Base-by-base conservation (phyloP, 257 asterid genomes). In the Solanum okadae region DNA sequence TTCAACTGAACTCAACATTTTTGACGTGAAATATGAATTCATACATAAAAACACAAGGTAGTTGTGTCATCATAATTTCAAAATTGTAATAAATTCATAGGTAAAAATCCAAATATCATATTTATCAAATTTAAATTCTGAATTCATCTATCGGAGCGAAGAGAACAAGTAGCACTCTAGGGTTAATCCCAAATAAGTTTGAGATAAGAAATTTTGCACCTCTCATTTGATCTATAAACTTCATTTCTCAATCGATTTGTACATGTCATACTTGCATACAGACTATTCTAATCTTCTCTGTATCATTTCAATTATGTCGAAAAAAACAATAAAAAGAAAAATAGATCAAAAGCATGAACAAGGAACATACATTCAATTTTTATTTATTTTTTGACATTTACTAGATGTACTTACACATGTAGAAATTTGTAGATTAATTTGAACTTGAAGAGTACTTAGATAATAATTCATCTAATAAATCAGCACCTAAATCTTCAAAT, bases 401-500 rank as follows among this genome's bases (percentile, higher is more conserved):
- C 40, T 8, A 29, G 23, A 31, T 70, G 75, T 68, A 79, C 40
- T 44, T 79, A 16, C 67, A 44, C 23, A 38, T 38, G 34, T 23
- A 46, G 10, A 40, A 78, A 33, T 14, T 1, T 49, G 20, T 82
- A 49, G 20, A 82, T 25, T 82, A 49, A 79, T 79, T 79, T 79
- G 87, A 84, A 84, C 25, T 10, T 13, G 59, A 56, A 12, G 87
- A 87, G 23, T n/a, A 59, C 67, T 59, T 59, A 87, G 89, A 78
- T 78, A 87, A 87, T 22, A 87, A 35, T 46, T 87, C 70, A 79
- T 87, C 89, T 29, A 87, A 87, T 0, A 78, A 42, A 78, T 87
- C 86, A 87, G 86, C 20, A 56, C 89, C 86, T 42, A 87, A 78
- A 33, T 87, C 86, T 83, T 87, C 78, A 77, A 87, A 67, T 23